These are phyloP conservation scores for Salix koriyanagi DNA, from an alignment of 345 rosid genomes.

Conservation along the genomic window DNA sequence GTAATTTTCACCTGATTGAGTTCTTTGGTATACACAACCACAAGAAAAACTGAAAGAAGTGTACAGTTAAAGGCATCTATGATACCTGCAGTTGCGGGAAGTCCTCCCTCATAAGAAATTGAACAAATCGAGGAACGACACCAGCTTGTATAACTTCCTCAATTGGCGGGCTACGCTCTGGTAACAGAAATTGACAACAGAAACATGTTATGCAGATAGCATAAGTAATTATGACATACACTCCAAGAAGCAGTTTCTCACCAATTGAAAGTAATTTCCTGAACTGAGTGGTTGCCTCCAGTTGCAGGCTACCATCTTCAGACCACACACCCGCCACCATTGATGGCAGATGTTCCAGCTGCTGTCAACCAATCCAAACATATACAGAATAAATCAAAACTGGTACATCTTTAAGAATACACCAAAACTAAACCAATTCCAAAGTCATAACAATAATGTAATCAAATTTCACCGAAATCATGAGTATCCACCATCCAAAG, in stretches of 20 bases:
- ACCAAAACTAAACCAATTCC: neutral
- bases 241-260: conserved; percentile 10
- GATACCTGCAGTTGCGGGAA: conserved; percentile 82
- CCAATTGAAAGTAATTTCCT: conserved; percentile 79
- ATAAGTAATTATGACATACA: neutral
- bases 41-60: neutral
- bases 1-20: conserved; percentile 4
- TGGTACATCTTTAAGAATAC: neutral
- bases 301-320: conserved; percentile 53
- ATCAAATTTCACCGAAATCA: neutral
- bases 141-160: conserved; percentile 81
- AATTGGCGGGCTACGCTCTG: conserved; percentile 84
- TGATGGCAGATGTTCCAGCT: conserved; percentile 75
- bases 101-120: conserved; percentile 74
- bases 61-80: neutral
- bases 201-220: neutral
- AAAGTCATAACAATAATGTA: neutral
- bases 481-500: neutral
- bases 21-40: neutral
- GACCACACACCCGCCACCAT: conserved; percentile 70
- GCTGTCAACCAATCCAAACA: neutral
- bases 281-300: conserved; percentile 80
- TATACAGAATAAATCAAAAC: neutral
- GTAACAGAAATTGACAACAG: neutral
- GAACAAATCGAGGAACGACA: conserved; percentile 79